These are phyloP conservation scores for Aspergillus sp. DNA, from an alignment of 2,329 filamentous ascomycete species.

Conservation along the genomic window DNA sequence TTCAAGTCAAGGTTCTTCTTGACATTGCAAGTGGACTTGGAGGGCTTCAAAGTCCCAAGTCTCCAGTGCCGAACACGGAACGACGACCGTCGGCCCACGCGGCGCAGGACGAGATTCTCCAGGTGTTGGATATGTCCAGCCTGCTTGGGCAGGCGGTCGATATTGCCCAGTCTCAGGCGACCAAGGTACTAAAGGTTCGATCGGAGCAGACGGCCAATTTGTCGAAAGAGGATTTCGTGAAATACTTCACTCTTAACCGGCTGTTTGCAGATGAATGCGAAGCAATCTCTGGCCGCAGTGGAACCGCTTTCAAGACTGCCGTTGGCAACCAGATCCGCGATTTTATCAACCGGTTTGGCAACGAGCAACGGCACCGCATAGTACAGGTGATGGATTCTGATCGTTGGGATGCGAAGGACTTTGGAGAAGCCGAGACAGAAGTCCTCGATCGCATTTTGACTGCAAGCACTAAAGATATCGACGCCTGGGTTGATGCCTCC, in stretches of 20 bases:
- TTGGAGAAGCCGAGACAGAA: constrained; percentile 52
- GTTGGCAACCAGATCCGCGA: constrained; percentile 64
- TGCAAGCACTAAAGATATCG: constrained; percentile 59
- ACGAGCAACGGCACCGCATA: constrained; percentile 57
- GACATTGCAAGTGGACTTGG: constrained; percentile 74
- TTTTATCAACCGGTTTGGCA: constrained; percentile 59
- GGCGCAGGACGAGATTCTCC: constrained; percentile 60
- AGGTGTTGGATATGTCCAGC: constrained; percentile 65
- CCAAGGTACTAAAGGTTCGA: constrained; percentile 63
- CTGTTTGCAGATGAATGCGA: constrained; percentile 68
- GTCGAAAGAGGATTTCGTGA: constrained; percentile 57
- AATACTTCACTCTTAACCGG: constrained; percentile 63
- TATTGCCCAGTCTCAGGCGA: constrained; percentile 63
- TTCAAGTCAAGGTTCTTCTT: constrained; percentile 90
- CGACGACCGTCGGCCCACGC: constrained; percentile 28
- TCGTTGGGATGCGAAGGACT: constrained; percentile 65
- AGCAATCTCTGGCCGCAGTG: constrained; percentile 62
- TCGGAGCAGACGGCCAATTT: constrained; percentile 60
- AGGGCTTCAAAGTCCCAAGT: constrained; percentile 46
- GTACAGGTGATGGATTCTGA: constrained; percentile 61
- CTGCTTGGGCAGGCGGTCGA: constrained; percentile 67
- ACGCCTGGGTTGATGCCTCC: constrained; percentile 53
- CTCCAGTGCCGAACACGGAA: constrained; percentile 29
- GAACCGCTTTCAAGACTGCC: constrained; percentile 59
- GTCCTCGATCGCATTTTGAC: constrained; percentile 57